Evolutionary conservation across 768 basidiomycete species (phyloP).

Genomic region (Amylocystis lapponica): DNA sequence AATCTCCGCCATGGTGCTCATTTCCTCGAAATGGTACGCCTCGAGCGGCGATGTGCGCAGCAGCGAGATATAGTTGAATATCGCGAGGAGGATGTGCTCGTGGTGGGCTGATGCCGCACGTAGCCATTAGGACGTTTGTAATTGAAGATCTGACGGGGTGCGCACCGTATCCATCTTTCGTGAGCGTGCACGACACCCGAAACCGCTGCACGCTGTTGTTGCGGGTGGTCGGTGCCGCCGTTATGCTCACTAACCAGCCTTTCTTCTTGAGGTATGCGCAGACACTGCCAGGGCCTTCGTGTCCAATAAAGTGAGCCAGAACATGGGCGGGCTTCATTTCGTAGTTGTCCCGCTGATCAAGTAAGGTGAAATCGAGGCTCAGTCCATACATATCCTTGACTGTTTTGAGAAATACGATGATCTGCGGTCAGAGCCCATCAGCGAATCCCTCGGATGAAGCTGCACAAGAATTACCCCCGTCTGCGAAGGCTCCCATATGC

Average conservation of each 20-base stretch:
- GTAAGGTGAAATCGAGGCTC: slow-evolving; percentile 30
- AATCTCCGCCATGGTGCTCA: slow-evolving; percentile 36
- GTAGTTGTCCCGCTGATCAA: slow-evolving; percentile 35
- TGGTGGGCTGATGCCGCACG: slow-evolving; percentile 35
- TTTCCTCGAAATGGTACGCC: slow-evolving; percentile 36
- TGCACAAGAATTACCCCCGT: slow-evolving; percentile 9
- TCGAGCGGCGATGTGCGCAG: slow-evolving; percentile 18
- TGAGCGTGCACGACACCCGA: slow-evolving; percentile 39
- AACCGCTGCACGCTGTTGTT: slow-evolving; percentile 33
- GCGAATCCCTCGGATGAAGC: not conserved
- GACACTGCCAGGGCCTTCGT: slow-evolving; percentile 47
- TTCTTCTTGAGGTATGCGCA: slow-evolving; percentile 43
- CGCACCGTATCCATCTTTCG: slow-evolving; percentile 44
- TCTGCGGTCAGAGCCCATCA: slow-evolving; percentile 15
- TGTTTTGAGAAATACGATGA: slow-evolving; percentile 38
- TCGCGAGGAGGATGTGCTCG: slow-evolving; percentile 32
- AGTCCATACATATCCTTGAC: slow-evolving; percentile 39
- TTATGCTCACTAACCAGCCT: slow-evolving; percentile 33
- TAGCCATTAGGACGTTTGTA: not conserved
- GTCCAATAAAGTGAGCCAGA: slow-evolving; percentile 43
- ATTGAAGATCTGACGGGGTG: not conserved
- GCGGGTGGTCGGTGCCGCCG: slow-evolving; percentile 29
- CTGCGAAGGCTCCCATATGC: slow-evolving; percentile 15
- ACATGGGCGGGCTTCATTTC: slow-evolving; percentile 35
- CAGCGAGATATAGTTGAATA: slow-evolving; percentile 37